These are phyloP conservation scores for Fraxinus nigra DNA, from an alignment of 305 asterid genomes.

Conservation along the genomic window DNA sequence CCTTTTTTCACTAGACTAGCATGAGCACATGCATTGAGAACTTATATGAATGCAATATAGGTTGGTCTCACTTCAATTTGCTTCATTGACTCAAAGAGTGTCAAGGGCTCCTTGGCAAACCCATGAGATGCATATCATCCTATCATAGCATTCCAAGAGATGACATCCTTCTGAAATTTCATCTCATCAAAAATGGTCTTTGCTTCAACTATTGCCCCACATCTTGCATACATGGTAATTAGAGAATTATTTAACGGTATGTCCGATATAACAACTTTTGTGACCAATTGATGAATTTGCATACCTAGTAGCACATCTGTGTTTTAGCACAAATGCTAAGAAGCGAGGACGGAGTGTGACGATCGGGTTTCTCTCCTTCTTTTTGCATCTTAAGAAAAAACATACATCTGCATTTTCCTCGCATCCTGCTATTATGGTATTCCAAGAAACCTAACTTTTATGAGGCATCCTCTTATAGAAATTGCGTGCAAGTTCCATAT, in stretches of 20 bases:
- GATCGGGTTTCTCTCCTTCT: constrained; percentile 60
- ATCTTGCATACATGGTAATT: constrained; percentile 79
- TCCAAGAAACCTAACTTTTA: constrained; percentile 69
- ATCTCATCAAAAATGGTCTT: constrained; percentile 52
- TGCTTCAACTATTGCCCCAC: constrained; percentile 77
- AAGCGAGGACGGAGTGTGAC: constrained; percentile 75
- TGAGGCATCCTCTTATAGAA: constrained; percentile 61
- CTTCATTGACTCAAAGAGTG: constrained; percentile 73
- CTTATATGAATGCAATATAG: constrained; percentile 67
- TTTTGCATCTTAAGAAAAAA: constrained; percentile 58
- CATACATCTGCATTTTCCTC: constrained; percentile 66
- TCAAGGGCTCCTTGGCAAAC: constrained; percentile 57
- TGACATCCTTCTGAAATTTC: constrained; percentile 52
- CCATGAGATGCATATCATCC: constrained; percentile 88
- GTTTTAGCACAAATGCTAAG: constrained; percentile 73
- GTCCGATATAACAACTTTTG: constrained; percentile 61
- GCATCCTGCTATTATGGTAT: constrained; percentile 67
- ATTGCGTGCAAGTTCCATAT: constrained; percentile 53
- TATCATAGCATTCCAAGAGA: constrained; percentile 94
- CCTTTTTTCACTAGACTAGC: constrained; percentile 75
- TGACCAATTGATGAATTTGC: constrained; percentile 71
- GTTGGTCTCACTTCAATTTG: constrained; percentile 51
- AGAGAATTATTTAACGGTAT: constrained; percentile 74
- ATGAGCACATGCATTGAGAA: constrained; percentile 78
- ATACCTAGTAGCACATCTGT: constrained; percentile 54